phyloP scores from a whole-genome alignment of 2,329 filamentous ascomycete genomes.

The Trichoderma afroharzianum region DNA sequence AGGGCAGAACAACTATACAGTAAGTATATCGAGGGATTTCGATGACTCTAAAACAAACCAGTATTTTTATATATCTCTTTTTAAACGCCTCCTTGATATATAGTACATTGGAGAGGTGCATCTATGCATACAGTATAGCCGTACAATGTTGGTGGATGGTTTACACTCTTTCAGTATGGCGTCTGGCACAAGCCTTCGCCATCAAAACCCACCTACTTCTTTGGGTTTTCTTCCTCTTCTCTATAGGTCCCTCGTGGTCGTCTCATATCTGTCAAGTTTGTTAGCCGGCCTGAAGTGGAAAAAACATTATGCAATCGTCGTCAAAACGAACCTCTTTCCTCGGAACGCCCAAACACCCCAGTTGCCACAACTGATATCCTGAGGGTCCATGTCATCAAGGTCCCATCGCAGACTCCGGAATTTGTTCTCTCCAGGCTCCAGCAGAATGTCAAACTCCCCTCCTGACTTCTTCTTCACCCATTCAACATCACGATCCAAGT shows the following conservation, averaged over 20 bases:
- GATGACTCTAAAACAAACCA: background rate
- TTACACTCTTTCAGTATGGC: background rate
- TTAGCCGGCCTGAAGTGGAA: constrained; percentile 30
- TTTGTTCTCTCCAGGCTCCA: constrained; percentile 88
- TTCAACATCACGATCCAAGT: constrained; percentile 88
- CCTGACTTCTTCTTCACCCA: constrained; percentile 83
- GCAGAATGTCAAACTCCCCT: constrained; percentile 86
- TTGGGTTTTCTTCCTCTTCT: background rate
- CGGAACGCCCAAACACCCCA: constrained; percentile 97
- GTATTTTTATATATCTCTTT: background rate
- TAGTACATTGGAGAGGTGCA: constrained; percentile 13
- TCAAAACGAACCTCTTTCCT: constrained; percentile 74
- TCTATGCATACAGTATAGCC: background rate
- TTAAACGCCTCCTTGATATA: background rate
- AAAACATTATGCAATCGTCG: background rate
- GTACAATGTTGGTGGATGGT: background rate
- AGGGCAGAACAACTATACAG: background rate
- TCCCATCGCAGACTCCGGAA: constrained; percentile 97
- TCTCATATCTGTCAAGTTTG: constrained; percentile 53
- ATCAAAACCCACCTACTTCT: background rate
- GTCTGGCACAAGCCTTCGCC: background rate
- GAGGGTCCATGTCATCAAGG: constrained; percentile 89
- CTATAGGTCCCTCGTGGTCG: constrained; percentile 50
- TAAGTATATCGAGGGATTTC: background rate
- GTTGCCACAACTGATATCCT: constrained; percentile 92